These are phyloP conservation scores for Penicillium arizonense DNA, from an alignment of 495 filamentous ascomycete species.

Conservation along the genomic window DNA sequence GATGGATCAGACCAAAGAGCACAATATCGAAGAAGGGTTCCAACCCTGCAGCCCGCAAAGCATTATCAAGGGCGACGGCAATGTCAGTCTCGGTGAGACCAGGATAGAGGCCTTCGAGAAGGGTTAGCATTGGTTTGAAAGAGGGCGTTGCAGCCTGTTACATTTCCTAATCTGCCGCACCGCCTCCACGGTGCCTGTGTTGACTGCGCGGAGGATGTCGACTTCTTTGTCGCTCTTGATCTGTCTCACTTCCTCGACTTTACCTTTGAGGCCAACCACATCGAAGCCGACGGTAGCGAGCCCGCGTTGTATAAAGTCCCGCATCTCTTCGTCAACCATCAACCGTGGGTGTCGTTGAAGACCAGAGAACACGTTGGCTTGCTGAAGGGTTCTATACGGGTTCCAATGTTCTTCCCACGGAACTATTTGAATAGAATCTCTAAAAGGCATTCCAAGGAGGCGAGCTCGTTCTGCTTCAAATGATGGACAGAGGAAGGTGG, in stretches of 20 bases:
- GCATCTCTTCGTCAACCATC: slow-evolving; percentile 58
- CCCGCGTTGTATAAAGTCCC: slow-evolving; percentile 54
- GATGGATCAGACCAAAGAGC: slow-evolving; percentile 36
- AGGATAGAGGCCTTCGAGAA: slow-evolving; percentile 34
- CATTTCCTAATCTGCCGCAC: slow-evolving; percentile 53
- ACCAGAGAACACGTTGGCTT: slow-evolving; percentile 27
- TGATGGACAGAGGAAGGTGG: slow-evolving; percentile 49
- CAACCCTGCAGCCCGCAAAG: slow-evolving; percentile 44
- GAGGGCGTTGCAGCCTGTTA: neutral
- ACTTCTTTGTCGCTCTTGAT: slow-evolving; percentile 48
- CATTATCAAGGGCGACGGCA: slow-evolving; percentile 44
- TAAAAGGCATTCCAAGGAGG: slow-evolving; percentile 50
- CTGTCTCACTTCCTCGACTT: slow-evolving; percentile 51
- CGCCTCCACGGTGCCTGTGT: slow-evolving; percentile 56
- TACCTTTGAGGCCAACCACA: slow-evolving; percentile 40
- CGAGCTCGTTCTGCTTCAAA: slow-evolving; percentile 54
- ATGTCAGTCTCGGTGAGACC: slow-evolving; percentile 53
- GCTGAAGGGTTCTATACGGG: slow-evolving; percentile 46
- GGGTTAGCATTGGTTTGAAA: neutral
- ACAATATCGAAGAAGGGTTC: slow-evolving; percentile 57
- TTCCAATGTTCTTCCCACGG: slow-evolving; percentile 59
- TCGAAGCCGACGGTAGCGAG: slow-evolving; percentile 46
- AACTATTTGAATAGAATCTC: slow-evolving; percentile 42
- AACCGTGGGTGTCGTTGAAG: slow-evolving; percentile 27
- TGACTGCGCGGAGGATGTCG: slow-evolving; percentile 52